These are phyloP conservation scores for Gnomoniopsis sp. DNA, from an alignment of 2,329 filamentous ascomycete species.

Conservation along the genomic window DNA sequence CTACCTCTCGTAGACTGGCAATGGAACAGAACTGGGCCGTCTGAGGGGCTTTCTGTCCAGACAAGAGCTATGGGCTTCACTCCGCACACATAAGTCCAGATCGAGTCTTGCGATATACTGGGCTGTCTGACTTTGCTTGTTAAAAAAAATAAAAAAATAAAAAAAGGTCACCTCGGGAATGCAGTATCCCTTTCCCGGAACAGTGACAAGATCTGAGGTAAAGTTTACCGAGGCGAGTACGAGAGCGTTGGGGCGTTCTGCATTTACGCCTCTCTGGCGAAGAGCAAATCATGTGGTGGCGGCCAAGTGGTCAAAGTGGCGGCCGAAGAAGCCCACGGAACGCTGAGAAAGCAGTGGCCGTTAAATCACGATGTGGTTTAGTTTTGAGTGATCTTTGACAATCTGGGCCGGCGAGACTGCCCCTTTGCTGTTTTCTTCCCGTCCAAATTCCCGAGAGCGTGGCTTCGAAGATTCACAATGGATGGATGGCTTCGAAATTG, in stretches of 20 bases:
- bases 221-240: conserved; percentile 31
- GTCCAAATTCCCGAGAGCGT: background rate
- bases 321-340: conserved; percentile 26
- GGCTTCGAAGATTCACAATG: background rate
- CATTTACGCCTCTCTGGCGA: conserved; percentile 27
- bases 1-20: no score
- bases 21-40: no score
- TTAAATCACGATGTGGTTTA: conserved; percentile 29
- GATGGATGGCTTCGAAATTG: no score
- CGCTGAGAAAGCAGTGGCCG: conserved; percentile 30
- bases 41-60: no score
- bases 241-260: conserved; percentile 26
- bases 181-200: conserved; percentile 17
- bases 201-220: background rate
- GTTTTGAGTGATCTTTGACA: conserved; percentile 26
- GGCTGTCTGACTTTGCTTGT: conserved; percentile 37
- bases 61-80: no score
- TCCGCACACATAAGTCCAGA: no score
- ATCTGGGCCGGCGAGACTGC: no score
- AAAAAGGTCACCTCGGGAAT: conserved; percentile 24
- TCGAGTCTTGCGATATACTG: conserved; percentile 32
- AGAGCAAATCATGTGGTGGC: conserved; percentile 24
- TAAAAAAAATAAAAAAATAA: conserved; percentile 29
- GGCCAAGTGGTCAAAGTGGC: conserved; percentile 32
- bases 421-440: background rate